phyloP scores from a whole-genome alignment of 139 green algal species.

The Yamagishiella unicocca region DNA sequence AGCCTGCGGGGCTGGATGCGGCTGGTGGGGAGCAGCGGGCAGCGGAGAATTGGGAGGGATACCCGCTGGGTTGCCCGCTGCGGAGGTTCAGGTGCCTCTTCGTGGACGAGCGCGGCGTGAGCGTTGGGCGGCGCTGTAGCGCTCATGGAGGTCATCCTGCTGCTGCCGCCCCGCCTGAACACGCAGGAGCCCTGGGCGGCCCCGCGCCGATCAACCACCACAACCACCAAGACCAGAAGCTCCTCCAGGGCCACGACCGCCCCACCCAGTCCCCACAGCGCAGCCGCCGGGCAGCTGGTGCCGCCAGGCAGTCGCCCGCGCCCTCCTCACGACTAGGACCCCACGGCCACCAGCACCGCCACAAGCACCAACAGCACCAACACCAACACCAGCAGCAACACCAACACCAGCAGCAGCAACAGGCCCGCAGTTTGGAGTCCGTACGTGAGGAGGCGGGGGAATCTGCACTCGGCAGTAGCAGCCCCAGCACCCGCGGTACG shows the following conservation, averaged over 20 bases:
- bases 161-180: neutral
- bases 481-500: neutral
- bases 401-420: neutral
- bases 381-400: neutral
- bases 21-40: too few relatives aligned
- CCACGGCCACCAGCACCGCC: neutral
- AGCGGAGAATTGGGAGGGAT: too few relatives aligned
- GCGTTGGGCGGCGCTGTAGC: too few relatives aligned
- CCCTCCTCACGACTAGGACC: neutral
- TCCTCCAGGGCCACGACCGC: neutral
- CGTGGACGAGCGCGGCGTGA: too few relatives aligned
- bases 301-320: neutral
- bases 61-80: too few relatives aligned
- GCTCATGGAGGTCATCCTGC: too few relatives aligned
- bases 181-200: neutral
- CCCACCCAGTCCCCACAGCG: neutral
- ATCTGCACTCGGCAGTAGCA: neutral
- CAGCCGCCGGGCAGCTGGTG: neutral
- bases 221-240: neutral
- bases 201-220: neutral
- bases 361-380: neutral
- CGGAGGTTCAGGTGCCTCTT: too few relatives aligned
- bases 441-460: conserved; percentile 33
- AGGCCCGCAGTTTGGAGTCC: neutral
- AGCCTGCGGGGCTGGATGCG: too few relatives aligned